Base-by-base conservation (phyloP, 2,329 filamentous ascomycete species). In the Fusarium sp. region DNA sequence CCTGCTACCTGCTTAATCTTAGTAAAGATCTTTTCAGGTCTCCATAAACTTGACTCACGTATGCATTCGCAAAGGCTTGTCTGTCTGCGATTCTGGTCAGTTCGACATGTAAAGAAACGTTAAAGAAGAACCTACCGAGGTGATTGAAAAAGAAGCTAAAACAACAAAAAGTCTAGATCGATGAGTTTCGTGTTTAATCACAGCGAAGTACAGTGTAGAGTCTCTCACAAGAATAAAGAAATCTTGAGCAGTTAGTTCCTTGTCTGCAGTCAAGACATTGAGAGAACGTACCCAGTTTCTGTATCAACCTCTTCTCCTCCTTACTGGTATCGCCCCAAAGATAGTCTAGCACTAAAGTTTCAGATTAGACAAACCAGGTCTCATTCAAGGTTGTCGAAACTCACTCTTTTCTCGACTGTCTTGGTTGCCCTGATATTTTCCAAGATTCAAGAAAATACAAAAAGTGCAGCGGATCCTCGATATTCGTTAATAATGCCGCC, bases 1-100 rank as follows among this genome's bases (percentile, higher is more conserved):
- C 81, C 82, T 6, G 78, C 80, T 6, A 83, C 81, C 72, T n/a
- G n/a, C n/a, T n/a, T n/a, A 1, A 0, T 1, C 0, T 1, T 4
- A 2, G 1, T 0, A 18, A n/a, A n/a, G n/a, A n/a, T n/a, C 3
- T 2, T 1, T 11, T 3, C 0, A 6, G 3, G 1, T 0, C 4
- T n/a, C n/a, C n/a, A n/a, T n/a, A n/a, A n/a, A n/a, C n/a, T n/a
- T 0, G 0, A 13, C 41, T n/a, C 13, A 67, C 66, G 17, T 69
- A 69, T 63, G 66, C 66, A 15, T 69, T 69, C 1, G 66, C 66
- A 36, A 69, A 69, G 2, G 66, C 66, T 14, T 62, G 58, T 21
- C 66, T 53, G 5, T 69, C 66, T 69, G 14, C 1, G 1, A 11
- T 0, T 6, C 11, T 2, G 11, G 4, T 65, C 18, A 66, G 20